phyloP scores from a whole-genome alignment of 176 grass and related monocot genomes.

The Melocanna baccifera region DNA sequence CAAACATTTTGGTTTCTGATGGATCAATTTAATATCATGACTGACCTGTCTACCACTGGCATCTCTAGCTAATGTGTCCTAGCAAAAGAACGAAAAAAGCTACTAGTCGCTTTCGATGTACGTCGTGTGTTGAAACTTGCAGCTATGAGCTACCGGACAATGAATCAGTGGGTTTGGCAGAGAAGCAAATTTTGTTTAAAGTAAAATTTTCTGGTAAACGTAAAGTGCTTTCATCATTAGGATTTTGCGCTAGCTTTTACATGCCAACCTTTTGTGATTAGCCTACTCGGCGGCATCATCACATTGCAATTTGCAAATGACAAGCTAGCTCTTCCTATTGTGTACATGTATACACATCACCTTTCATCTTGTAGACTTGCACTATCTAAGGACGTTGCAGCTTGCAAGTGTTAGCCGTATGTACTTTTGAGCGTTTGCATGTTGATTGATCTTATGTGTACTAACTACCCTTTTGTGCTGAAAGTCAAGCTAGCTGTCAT shows the following conservation, averaged over 20 bases:
- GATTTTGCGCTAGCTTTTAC: constrained; percentile 21
- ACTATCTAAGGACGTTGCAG: too few relatives aligned
- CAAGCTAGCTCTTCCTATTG: neutral
- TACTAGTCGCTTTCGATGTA: constrained; percentile 32
- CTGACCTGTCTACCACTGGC: constrained; percentile 25
- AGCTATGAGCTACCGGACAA: neutral
- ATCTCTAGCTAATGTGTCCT: constrained; percentile 16
- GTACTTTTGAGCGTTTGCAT: neutral
- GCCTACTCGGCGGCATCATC: constrained; percentile 35
- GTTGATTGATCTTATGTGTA: neutral
- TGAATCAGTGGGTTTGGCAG: constrained; percentile 46
- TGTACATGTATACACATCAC: neutral
- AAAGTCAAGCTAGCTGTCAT: neutral
- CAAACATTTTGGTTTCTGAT: neutral
- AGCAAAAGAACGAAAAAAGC: constrained; percentile 25
- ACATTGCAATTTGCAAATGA: constrained; percentile 32
- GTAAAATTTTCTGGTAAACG: constrained; percentile 14
- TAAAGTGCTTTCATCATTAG: constrained; percentile 41
- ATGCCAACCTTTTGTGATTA: constrained; percentile 16
- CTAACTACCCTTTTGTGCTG: neutral
- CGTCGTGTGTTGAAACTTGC: constrained; percentile 45
- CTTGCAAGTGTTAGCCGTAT: too few relatives aligned
- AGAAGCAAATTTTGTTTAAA: constrained; percentile 35
- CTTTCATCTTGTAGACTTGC: too few relatives aligned
- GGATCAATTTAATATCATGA: neutral